A percentile compares a stretch with the other conserved stretches of the same genome.
Evolutionary conservation across 2,329 filamentous ascomycete species (phyloP).

Genomic region (Didymella keratinophila): DNA sequence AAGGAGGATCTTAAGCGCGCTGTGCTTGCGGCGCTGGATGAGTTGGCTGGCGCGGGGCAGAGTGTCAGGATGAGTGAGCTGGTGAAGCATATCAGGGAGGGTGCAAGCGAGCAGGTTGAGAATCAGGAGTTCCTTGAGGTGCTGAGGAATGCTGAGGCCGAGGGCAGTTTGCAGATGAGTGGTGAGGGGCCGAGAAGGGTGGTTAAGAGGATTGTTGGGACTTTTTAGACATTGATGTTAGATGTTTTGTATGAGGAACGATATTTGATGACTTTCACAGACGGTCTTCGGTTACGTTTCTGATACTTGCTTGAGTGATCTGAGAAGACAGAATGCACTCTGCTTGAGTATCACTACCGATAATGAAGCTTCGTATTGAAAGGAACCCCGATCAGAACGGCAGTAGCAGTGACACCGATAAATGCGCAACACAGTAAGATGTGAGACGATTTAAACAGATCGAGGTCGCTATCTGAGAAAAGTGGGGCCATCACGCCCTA

Average conservation of each 20-base stretch:
- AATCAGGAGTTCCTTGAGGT: conserved; percentile 82
- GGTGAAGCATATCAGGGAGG: conserved; percentile 72
- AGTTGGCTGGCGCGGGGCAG: conserved; percentile 68
- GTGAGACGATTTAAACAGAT: too few relatives aligned
- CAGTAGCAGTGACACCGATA: too few relatives aligned
- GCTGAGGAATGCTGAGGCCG: conserved; percentile 80
- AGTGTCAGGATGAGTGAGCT: conserved; percentile 82
- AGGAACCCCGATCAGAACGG: too few relatives aligned
- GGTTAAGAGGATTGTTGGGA: conserved; percentile 71
- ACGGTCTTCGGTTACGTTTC: too few relatives aligned
- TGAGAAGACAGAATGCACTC: too few relatives aligned
- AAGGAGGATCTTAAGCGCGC: conserved; percentile 85
- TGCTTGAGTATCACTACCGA: too few relatives aligned
- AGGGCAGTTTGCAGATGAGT: conserved; percentile 79
- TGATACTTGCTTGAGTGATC: too few relatives aligned
- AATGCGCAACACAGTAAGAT: too few relatives aligned
- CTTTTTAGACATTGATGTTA: conserved; percentile 21
- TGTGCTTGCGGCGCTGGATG: conserved; percentile 77
- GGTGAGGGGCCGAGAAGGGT: conserved; percentile 86
- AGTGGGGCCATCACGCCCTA: conserved; percentile 17
- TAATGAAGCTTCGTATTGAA: too few relatives aligned
- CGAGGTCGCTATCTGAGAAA: not conserved
- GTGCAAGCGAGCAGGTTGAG: conserved; percentile 68
- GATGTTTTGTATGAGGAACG: not conserved
- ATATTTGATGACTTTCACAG: not conserved